Evolutionary conservation across 2,329 filamentous ascomycete genomes (phyloP), one percentile per base, ranked within the genome.

Genomic region (Beauveria sp.): DNA sequence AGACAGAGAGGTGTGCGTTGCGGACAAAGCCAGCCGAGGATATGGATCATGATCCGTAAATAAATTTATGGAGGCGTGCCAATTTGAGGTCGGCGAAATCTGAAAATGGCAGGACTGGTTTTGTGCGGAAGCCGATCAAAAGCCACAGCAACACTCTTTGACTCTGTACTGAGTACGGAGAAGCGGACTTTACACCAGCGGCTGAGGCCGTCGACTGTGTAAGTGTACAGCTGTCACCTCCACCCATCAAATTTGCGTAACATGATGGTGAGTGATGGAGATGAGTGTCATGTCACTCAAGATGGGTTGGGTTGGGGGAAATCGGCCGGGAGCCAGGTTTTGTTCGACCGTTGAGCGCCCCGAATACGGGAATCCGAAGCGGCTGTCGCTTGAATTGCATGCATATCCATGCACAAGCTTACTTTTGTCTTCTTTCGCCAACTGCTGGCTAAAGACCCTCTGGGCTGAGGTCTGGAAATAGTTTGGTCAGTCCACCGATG

Each of bases 401-500:
- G 18, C 5, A 30, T 20, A 34, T 28, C 10, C 28, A 22, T 38
- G 49, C n/a, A 3, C 8, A 20, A 28, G 54, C 26, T 60, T 47
- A 18, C 45, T 30, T 34, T 47, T 47, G 26, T 18, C 26, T 46
- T 38, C 80, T 84, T n/a, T 78, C 75, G 6, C 82, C 81, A 70
- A 83, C 84, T 52, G 79, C 76, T 16, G 10, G 30, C 30, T 14
- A 10, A 38, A 38, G 34, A 14, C 81, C 71, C 42, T 77, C 68
- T 18, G 79, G 79, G 9, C 79, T 76, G 81, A 81, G 24, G 22
- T 22, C 43, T 24, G 46, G n/a, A n/a, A n/a, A n/a, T 16, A 38
- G 14, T 3, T 34, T 28, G 16, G 24, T 28, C 22, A 54, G 51
- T 43, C 22, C 26, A 40, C n/a, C 14, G 24, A 26, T n/a, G 22